These are phyloP conservation scores for Pleurotus tuoliensis DNA, from an alignment of 768 basidiomycete genomes.

Conservation along the genomic window DNA sequence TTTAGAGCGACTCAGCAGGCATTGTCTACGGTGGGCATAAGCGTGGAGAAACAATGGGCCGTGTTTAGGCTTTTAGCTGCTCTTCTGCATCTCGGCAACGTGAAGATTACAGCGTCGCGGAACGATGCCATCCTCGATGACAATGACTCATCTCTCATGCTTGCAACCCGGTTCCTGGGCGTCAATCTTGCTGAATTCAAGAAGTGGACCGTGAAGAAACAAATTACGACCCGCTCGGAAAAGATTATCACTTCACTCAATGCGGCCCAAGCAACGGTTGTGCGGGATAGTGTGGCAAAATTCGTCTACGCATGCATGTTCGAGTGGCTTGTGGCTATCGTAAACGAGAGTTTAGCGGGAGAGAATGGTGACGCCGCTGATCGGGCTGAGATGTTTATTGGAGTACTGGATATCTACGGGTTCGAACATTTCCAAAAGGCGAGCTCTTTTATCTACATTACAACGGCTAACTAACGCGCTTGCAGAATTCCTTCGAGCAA, in stretches of 20 bases:
- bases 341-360: constrained; percentile 96
- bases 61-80: constrained; percentile 93
- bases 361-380: constrained; percentile 89
- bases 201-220: constrained; percentile 99
- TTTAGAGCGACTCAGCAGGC: constrained; percentile 93
- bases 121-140: constrained; percentile 84
- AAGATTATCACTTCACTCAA: constrained; percentile 90
- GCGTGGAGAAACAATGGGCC: constrained; percentile 97
- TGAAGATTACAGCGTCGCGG: constrained; percentile 80
- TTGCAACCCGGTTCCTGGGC: constrained; percentile 88
- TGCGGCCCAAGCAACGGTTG: constrained; percentile 86
- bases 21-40: constrained; percentile 94
- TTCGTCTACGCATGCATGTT: constrained; percentile 99
- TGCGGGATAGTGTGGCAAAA: constrained; percentile 95
- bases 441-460: neutral
- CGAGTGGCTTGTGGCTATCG: constrained; percentile 96
- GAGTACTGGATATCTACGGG: constrained; percentile 96
- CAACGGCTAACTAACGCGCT: neutral
- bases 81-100: constrained; percentile 95
- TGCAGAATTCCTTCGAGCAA: constrained; percentile 88
- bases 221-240: constrained; percentile 89
- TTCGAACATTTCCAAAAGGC: constrained; percentile 98
- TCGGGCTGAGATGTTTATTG: constrained; percentile 97
- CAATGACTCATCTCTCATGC: constrained; percentile 70
- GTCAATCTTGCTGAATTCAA: constrained; percentile 91